phyloP scores from a whole-genome alignment of 768 basidiomycete genomes.

The Leccinum sublutescens region DNA sequence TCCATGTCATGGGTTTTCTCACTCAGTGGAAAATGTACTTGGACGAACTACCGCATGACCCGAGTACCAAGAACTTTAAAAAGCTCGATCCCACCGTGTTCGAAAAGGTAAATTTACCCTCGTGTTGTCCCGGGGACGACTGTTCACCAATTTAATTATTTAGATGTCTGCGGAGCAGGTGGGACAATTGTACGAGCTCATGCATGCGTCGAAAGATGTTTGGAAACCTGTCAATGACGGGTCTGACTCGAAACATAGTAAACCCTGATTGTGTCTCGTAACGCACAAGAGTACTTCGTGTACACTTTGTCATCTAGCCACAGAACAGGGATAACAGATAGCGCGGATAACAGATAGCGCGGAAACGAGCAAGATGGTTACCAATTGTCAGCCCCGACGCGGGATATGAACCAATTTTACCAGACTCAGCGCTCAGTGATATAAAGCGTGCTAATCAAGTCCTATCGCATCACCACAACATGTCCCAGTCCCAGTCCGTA shows the following conservation, averaged over 20 bases:
- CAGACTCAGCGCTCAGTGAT: slow-evolving; percentile 2
- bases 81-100: slow-evolving; percentile 67
- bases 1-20: slow-evolving; percentile 92
- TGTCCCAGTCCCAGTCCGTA: slow-evolving; percentile 31
- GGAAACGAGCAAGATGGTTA: neutral
- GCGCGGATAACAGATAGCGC: neutral
- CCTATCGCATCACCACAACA: slow-evolving; percentile 15
- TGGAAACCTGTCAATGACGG: slow-evolving; percentile 59
- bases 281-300: slow-evolving; percentile 3
- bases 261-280: slow-evolving; percentile 10
- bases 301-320: slow-evolving; percentile 6
- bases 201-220: slow-evolving; percentile 85
- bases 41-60: slow-evolving; percentile 58
- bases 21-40: slow-evolving; percentile 95
- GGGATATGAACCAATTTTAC: slow-evolving; percentile 5
- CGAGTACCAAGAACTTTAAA: slow-evolving; percentile 47
- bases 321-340: slow-evolving; percentile 5
- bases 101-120: slow-evolving; percentile 57
- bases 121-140: slow-evolving; percentile 4
- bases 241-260: slow-evolving; percentile 5
- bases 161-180: slow-evolving; percentile 91
- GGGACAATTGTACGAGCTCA: slow-evolving; percentile 91
- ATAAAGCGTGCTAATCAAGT: slow-evolving; percentile 14
- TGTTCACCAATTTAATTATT: neutral
- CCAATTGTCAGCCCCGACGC: neutral